Percentiles rank a stretch among this genome's conserved stretches.
Evolutionary conservation across 192 early-diverging fungal species (phyloP).

Genomic region (Gaertneriomyces sp.): DNA sequence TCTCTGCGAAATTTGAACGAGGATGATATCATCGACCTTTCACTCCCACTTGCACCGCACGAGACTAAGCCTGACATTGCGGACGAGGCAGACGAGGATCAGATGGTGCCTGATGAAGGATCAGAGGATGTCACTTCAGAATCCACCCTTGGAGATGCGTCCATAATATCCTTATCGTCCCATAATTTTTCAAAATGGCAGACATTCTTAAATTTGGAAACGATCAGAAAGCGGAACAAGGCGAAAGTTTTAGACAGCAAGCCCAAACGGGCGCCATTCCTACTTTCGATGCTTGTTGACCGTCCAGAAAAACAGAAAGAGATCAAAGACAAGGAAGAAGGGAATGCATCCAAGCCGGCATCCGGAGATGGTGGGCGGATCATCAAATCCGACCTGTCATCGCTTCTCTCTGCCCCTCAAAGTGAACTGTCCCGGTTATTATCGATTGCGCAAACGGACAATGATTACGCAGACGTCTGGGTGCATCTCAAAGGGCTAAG

Average conservation of each 20-base stretch:
- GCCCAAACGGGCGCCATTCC: conserved; percentile 88
- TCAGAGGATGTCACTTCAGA: too few species aligned
- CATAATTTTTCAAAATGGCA: conserved; percentile 65
- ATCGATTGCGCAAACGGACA: conserved; percentile 40
- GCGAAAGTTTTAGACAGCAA: conserved; percentile 41
- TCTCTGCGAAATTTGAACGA: conserved; percentile 62
- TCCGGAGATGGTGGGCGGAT: too few species aligned
- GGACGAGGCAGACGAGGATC: conserved; percentile 45
- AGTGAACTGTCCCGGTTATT: conserved; percentile 61
- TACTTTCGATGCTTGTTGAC: conserved; percentile 68
- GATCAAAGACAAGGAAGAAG: too few species aligned
- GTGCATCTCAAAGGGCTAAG: background rate
- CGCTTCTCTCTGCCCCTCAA: conserved; percentile 48
- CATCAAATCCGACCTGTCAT: too few species aligned
- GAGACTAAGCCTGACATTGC: conserved; percentile 51
- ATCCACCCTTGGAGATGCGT: too few species aligned
- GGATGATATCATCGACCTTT: conserved; percentile 34
- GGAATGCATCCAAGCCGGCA: too few species aligned
- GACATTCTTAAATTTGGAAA: conserved; percentile 74
- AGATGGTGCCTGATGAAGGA: too few species aligned
- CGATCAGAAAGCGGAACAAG: too few species aligned
- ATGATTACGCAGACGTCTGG: conserved; percentile 18
- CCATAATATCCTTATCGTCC: too few species aligned
- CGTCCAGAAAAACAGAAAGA: too few species aligned
- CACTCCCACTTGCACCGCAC: conserved; percentile 19